Evolutionary conservation across 331 rosid species (phyloP).

Genomic region (Erythrophleum ivorense): DNA sequence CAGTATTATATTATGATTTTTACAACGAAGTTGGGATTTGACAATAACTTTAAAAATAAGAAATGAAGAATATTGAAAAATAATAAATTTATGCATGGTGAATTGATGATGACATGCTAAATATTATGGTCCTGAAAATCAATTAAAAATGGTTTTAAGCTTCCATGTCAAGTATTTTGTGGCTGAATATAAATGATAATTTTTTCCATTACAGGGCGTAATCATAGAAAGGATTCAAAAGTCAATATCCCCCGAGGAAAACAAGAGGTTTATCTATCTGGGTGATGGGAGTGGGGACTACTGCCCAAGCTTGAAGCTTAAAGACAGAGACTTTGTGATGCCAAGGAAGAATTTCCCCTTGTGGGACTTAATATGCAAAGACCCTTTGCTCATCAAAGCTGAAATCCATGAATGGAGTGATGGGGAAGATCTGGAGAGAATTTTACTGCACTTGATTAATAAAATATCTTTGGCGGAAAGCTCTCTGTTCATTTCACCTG

Average conservation of each 20-base stretch:
- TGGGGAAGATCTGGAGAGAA: slow-evolving; percentile 60
- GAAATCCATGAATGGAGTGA: slow-evolving; percentile 79
- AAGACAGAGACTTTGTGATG: slow-evolving; percentile 66
- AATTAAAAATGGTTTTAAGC: no score
- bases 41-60: not conserved
- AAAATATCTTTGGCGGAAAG: slow-evolving; percentile 24
- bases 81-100: no score
- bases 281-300: slow-evolving; percentile 85
- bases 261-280: slow-evolving; percentile 68
- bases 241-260: slow-evolving; percentile 34
- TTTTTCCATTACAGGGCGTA: slow-evolving; percentile 48
- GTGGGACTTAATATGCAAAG: slow-evolving; percentile 73
- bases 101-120: no score
- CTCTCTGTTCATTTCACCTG: no score
- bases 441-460: slow-evolving; percentile 54
- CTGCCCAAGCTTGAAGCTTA: slow-evolving; percentile 78
- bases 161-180: no score
- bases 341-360: slow-evolving; percentile 79
- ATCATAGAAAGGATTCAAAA: slow-evolving; percentile 62
- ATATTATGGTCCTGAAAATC: no score
- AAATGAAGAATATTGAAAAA: no score
- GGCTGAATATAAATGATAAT: no score
- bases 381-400: slow-evolving; percentile 63
- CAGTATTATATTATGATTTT: no score
- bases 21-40: not conserved